These are phyloP conservation scores for Rhodotorula sp. DNA, from an alignment of 1,284 basidiomycete species.

Conservation along the genomic window DNA sequence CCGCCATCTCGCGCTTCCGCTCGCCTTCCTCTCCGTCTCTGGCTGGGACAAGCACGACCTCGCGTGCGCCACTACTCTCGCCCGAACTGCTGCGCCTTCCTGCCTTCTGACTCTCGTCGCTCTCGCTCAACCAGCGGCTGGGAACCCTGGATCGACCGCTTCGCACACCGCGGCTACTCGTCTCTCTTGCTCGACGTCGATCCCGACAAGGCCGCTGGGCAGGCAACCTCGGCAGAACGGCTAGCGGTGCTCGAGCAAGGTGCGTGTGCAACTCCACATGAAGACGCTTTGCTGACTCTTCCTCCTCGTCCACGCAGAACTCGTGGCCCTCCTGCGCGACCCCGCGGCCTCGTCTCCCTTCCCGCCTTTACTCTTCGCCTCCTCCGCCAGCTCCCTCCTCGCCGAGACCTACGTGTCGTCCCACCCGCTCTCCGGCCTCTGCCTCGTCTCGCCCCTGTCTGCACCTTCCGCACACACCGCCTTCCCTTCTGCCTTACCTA, in stretches of 20 bases:
- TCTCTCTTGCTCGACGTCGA: slow-evolving; percentile 36
- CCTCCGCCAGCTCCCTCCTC: slow-evolving; percentile 10
- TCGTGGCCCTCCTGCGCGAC: slow-evolving; percentile 15
- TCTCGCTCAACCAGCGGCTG: slow-evolving; percentile 8
- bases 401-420: slow-evolving; percentile 38
- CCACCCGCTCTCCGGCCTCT: slow-evolving; percentile 29
- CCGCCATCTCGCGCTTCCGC: slow-evolving; percentile 34
- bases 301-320: slow-evolving; percentile 10
- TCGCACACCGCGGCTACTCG: slow-evolving; percentile 24
- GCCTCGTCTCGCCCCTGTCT: slow-evolving; percentile 16
- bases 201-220: neutral
- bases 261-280: neutral
- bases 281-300: neutral
- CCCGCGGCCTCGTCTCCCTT: slow-evolving; percentile 22
- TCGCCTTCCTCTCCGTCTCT: slow-evolving; percentile 27
- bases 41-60: slow-evolving; percentile 3
- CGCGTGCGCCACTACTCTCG: neutral
- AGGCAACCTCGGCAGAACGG: neutral
- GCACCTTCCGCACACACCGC: neutral
- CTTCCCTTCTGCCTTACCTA: neutral
- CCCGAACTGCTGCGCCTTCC: neutral
- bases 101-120: neutral
- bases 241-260: slow-evolving; percentile 24
- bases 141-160: slow-evolving; percentile 17
- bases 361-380: slow-evolving; percentile 32